Evolutionary conservation across 148 eudicot species (phyloP).

Genomic region (Vaccinium vitisidaea): DNA sequence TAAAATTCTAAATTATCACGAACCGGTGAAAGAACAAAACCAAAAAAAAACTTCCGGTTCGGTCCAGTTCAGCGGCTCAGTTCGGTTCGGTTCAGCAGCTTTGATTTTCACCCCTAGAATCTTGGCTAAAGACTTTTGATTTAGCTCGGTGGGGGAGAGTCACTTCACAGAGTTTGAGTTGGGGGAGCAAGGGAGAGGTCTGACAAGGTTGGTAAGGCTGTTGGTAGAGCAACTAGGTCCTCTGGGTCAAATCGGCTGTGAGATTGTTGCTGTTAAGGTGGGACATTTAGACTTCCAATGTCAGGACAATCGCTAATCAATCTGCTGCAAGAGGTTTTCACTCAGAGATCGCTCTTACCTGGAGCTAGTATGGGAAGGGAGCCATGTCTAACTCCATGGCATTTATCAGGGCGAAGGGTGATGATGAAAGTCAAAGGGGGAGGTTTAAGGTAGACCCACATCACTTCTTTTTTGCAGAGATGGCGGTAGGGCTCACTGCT

Average conservation of each 20-base stretch:
- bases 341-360: neutral
- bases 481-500: neutral
- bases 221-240: neutral
- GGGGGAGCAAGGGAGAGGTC: conserved; percentile 2
- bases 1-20: too few species aligned
- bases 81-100: too few species aligned
- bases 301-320: neutral
- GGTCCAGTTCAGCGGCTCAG: too few species aligned
- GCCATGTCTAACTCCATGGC: neutral
- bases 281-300: neutral
- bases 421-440: neutral
- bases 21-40: too few species aligned
- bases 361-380: neutral
- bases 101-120: neutral
- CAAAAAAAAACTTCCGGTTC: too few species aligned
- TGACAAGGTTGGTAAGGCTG: neutral
- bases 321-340: neutral
- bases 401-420: neutral
- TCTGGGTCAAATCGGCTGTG: neutral
- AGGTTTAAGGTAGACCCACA: neutral
- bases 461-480: neutral
- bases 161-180: neutral
- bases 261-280: neutral
- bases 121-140: neutral
- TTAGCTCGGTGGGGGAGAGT: neutral